Conservation (phyloP, 306 rosid genomes). For the Cicer judaicum region DNA sequence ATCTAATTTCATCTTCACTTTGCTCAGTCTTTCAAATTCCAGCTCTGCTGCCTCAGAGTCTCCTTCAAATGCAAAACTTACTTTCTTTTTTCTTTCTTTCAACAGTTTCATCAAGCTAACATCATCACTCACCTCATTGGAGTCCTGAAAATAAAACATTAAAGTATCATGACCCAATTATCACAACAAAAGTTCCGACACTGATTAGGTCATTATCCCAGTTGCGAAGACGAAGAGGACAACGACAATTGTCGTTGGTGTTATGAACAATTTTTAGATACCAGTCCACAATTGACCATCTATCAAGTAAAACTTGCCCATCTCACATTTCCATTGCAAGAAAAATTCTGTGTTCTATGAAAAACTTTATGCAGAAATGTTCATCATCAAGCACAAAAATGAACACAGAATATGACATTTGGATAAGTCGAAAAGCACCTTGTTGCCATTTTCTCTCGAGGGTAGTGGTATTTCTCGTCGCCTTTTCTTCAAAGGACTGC, state of each 20-base stretch:
- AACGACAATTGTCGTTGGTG: too few relatives aligned
- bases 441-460: constrained; percentile 46
- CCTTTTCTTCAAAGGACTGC: constrained; percentile 53
- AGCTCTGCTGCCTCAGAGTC: constrained; percentile 59
- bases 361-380: constrained; percentile 3
- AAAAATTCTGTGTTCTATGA: neutral
- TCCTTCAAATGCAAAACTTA: constrained; percentile 46
- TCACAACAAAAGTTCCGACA: neutral
- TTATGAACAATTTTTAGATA: too few relatives aligned
- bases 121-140: constrained; percentile 56
- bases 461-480: constrained; percentile 48
- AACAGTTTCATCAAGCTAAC: constrained; percentile 78
- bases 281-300: neutral
- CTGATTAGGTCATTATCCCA: too few relatives aligned
- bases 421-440: constrained; percentile 51
- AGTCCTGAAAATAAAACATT: constrained; percentile 56
- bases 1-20: constrained; percentile 60
- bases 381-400: constrained; percentile 5
- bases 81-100: constrained; percentile 57
- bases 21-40: constrained; percentile 77
- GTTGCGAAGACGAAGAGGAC: too few relatives aligned
- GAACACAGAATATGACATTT: constrained; percentile 29
- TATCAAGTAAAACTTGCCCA: neutral
- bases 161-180: neutral
- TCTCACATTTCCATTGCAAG: constrained; percentile 1